A percentile compares a stretch with the other conserved stretches of the same genome.
Evolutionary conservation across 1,284 basidiomycete species (phyloP).

Genomic region (Ustilago xerochloae): DNA sequence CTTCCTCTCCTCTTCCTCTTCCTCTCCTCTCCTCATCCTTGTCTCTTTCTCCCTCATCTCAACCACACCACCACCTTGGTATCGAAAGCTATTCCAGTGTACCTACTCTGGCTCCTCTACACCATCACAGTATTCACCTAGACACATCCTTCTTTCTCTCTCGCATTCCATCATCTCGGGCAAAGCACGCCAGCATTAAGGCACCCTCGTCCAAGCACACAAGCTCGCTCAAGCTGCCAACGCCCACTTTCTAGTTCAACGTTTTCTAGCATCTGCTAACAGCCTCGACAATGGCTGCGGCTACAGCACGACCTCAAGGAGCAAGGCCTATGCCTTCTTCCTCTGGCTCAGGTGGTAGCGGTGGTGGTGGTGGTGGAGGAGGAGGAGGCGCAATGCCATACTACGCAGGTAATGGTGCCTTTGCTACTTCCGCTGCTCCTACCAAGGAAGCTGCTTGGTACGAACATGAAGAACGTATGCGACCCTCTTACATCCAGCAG

Average conservation of each 20-base stretch:
- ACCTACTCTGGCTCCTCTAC: no score
- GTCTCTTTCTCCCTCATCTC: no score
- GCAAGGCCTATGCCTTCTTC: conserved; percentile 50
- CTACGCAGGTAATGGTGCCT: conserved; percentile 16
- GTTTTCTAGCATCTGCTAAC: background rate
- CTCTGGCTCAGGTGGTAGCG: conserved; percentile 26
- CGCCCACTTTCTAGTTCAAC: background rate
- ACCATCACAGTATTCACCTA: no score
- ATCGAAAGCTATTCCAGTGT: no score
- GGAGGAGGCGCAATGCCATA: conserved; percentile 13
- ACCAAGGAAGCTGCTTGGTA: conserved; percentile 60
- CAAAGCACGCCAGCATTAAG: no score
- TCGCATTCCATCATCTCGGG: no score
- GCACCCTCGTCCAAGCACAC: no score
- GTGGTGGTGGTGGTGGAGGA: conserved; percentile 7
- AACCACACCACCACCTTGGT: no score
- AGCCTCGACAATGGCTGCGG: conserved; percentile 34
- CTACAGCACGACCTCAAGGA: conserved; percentile 36
- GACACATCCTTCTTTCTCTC: background rate
- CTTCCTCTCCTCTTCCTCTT: background rate
- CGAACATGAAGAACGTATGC: conserved; percentile 60
- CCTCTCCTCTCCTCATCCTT: background rate
- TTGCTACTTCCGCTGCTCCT: conserved; percentile 11
- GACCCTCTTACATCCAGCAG: conserved; percentile 60
- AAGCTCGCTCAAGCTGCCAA: background rate